Evolutionary conservation across 2,329 filamentous ascomycete species (phyloP), one percentile per base, ranked within the genome.

Genomic region (Arthrobotrys megalospora): DNA sequence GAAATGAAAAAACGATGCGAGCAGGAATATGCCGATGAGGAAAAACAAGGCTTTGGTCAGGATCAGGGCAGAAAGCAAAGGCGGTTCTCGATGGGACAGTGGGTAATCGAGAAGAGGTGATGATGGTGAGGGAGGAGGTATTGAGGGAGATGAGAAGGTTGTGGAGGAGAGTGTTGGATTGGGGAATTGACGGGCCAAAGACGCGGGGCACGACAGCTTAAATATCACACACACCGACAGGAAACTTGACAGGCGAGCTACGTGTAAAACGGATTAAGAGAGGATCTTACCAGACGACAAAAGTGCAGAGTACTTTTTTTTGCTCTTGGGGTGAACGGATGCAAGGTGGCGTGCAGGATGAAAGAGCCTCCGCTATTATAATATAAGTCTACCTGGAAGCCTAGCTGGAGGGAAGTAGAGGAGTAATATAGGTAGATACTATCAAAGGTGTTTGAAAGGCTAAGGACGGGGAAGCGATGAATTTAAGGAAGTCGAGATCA

Each of bases 141-240:
- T 24, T n/a, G 38, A 24, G 28, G 32, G 43, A 36, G 43, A 52
- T n/a, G n/a, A 16, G 16, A 41, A 52, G 47, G 58, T 41, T 41
- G 67, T 19, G 32, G 16, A 8, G 47, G 50, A 41, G 12, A 24
- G 47, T 19, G 52, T 12, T 8, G 52, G 32, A 21, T 52, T 52
- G 52, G 6, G 38, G 28, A 36, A 16, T 34, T 36, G 50, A 16
- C 50, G 32, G 34, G 50, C 48, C 36, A 38, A 55, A 43, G 62
- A 75, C 62, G 53, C 55, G 53, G 55, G 55, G 67, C 50, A 75
- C 32, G 64, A 73, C 41, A 16, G 38, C n/a, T 58, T 58, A 58
- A 38, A 58, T 58, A 58, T 58, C n/a, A 21, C n/a, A 8, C 36
- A 38, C 36, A 38, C 6, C 45, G 41, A 48, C 45, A 10, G 14